phyloP scores from a whole-genome alignment of 2,329 filamentous ascomycete genomes.

The Colletotrichum plurivorum region DNA sequence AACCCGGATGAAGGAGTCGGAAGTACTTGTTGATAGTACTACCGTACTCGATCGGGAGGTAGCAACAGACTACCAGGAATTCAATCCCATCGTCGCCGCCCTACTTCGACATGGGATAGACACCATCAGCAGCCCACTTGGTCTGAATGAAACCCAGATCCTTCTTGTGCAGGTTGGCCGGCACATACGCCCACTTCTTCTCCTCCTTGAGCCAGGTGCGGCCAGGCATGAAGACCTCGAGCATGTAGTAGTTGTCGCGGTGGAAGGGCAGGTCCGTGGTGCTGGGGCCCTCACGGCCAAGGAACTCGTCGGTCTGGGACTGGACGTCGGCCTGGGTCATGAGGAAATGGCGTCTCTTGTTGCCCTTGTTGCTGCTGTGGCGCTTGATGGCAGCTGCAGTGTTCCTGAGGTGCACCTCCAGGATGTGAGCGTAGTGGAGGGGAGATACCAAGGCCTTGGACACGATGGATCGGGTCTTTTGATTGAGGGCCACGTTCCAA shows the following conservation, averaged over 20 bases:
- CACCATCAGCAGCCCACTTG: background rate
- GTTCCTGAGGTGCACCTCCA: slow-evolving; percentile 48
- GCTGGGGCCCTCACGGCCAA: slow-evolving; percentile 64
- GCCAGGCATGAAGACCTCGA: slow-evolving; percentile 70
- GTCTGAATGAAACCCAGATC: slow-evolving; percentile 48
- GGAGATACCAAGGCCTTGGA: slow-evolving; percentile 60
- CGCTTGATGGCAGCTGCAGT: slow-evolving; percentile 48
- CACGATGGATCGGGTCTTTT: slow-evolving; percentile 59
- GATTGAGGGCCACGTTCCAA: slow-evolving; percentile 65
- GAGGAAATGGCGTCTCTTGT: slow-evolving; percentile 53
- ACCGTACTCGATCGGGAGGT: too few species aligned
- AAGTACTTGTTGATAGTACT: too few species aligned
- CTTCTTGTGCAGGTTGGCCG: slow-evolving; percentile 54
- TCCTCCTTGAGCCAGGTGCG: slow-evolving; percentile 65
- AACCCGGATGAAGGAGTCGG: too few species aligned
- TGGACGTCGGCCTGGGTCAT: slow-evolving; percentile 56
- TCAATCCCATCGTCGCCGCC: background rate
- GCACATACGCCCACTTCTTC: slow-evolving; percentile 64
- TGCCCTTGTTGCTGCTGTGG: slow-evolving; percentile 64
- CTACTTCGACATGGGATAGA: background rate
- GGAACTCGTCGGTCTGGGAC: slow-evolving; percentile 64
- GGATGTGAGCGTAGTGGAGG: slow-evolving; percentile 63
- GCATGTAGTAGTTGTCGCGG: slow-evolving; percentile 71
- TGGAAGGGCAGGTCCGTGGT: slow-evolving; percentile 68
- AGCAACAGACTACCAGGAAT: background rate